Percentiles rank a stretch among this genome's conserved stretches.
Evolutionary conservation across 352 stramenopile species (phyloP).

Genomic region (Elongisporangium senticosum): DNA sequence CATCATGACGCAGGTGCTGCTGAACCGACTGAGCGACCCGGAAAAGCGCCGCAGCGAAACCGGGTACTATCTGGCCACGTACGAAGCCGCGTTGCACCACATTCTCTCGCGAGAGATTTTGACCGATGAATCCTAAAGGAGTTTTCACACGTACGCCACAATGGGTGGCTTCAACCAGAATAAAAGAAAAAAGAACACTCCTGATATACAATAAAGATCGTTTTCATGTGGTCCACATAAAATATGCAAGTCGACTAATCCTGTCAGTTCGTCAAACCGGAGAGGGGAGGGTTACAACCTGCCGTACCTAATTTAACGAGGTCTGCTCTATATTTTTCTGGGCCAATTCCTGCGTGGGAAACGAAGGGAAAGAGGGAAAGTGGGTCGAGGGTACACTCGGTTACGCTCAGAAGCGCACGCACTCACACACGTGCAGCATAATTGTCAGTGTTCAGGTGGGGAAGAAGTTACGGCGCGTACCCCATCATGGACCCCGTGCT

Average conservation of each 20-base stretch:
- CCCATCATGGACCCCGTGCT: slow-evolving; percentile 76
- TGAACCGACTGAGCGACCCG: slow-evolving; percentile 79
- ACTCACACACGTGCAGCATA: not conserved
- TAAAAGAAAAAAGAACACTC: not conserved
- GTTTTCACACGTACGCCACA: not conserved
- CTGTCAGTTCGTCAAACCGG: not conserved
- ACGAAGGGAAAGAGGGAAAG: not conserved
- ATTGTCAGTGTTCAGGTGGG: not conserved
- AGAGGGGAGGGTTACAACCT: not conserved
- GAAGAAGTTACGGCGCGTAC: slow-evolving; percentile 3
- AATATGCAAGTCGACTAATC: not conserved
- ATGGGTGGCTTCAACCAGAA: not conserved
- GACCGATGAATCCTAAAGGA: not conserved
- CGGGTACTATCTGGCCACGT: slow-evolving; percentile 86
- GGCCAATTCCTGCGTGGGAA: not conserved
- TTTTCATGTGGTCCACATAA: not conserved
- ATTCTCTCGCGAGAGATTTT: slow-evolving; percentile 59
- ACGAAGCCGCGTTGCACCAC: slow-evolving; percentile 74
- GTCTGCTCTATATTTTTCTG: not conserved
- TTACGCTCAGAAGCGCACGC: not conserved
- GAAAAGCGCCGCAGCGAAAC: slow-evolving; percentile 81
- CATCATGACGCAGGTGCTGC: slow-evolving; percentile 76
- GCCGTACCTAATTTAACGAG: not conserved
- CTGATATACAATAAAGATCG: not conserved
- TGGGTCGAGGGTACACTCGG: not conserved